A percentile compares a stretch with the other conserved stretches of the same genome.
phyloP scores from a whole-genome alignment of 352 stramenopile genomes.

The Globisporangium barbulae region DNA sequence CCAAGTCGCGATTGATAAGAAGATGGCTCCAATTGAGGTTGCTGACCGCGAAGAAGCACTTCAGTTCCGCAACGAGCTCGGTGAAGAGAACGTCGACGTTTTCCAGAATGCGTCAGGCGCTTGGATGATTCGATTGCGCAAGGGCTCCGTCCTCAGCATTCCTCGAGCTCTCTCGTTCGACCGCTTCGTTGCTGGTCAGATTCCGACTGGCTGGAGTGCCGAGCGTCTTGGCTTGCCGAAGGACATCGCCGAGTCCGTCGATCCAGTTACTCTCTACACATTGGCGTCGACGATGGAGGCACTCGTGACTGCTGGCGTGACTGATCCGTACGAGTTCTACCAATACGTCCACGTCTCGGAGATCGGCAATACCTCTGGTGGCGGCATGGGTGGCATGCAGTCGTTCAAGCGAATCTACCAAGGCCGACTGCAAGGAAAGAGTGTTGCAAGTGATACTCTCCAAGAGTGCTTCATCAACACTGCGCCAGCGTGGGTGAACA shows the following conservation, averaged over 20 bases:
- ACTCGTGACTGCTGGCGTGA: slow-evolving; percentile 76
- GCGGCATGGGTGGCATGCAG: slow-evolving; percentile 81
- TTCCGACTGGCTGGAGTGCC: slow-evolving; percentile 85
- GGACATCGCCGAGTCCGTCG: slow-evolving; percentile 75
- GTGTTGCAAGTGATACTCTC: slow-evolving; percentile 71
- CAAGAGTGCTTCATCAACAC: slow-evolving; percentile 90
- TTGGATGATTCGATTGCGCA: slow-evolving; percentile 84
- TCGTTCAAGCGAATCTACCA: slow-evolving; percentile 78
- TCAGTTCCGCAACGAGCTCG: slow-evolving; percentile 74
- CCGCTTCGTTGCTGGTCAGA: slow-evolving; percentile 85
- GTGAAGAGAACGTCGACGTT: slow-evolving; percentile 81
- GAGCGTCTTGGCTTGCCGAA: slow-evolving; percentile 78
- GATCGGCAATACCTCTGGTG: slow-evolving; percentile 82
- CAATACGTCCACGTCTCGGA: slow-evolving; percentile 89
- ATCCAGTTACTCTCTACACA: slow-evolving; percentile 76
- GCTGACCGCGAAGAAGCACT: slow-evolving; percentile 80
- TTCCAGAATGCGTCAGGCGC: slow-evolving; percentile 62
- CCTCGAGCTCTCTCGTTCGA: slow-evolving; percentile 77
- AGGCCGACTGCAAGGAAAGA: slow-evolving; percentile 62
- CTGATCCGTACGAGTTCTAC: slow-evolving; percentile 90
- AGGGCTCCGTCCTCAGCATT: slow-evolving; percentile 82
- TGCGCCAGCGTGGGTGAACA: slow-evolving; percentile 88
- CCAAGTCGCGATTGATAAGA: slow-evolving; percentile 87
- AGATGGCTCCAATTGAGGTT: slow-evolving; percentile 86
- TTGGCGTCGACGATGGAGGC: slow-evolving; percentile 78